Conservation (phyloP, 2,329 filamentous ascomycete genomes). For the Beauveria asiatica region DNA sequence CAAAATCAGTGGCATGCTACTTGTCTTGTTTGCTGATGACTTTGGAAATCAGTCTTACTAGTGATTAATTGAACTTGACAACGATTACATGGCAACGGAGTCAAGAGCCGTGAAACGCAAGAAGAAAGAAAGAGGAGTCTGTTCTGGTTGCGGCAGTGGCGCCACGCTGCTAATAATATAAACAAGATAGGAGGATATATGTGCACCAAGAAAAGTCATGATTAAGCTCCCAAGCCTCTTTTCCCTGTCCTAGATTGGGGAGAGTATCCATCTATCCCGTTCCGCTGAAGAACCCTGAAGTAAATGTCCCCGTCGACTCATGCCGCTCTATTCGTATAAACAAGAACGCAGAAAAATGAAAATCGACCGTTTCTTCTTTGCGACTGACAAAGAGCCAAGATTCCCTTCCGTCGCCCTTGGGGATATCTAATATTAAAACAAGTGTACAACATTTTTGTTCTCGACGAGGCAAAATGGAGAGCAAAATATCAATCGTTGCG, state of each 20-base stretch:
- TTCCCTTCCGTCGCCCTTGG: background rate
- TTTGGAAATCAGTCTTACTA: background rate
- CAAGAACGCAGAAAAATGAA: constrained; percentile 1
- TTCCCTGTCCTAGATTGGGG: background rate
- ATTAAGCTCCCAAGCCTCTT: background rate
- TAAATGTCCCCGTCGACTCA: background rate
- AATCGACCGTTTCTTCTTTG: background rate
- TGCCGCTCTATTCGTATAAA: constrained; percentile 12
- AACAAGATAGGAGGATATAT: background rate
- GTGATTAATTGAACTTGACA: background rate
- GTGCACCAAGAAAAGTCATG: background rate
- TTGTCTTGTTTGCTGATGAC: no score
- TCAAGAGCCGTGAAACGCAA: background rate
- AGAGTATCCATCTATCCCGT: background rate
- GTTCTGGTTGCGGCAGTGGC: background rate
- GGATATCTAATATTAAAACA: constrained; percentile 3
- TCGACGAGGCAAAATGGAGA: background rate
- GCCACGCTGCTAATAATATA: background rate
- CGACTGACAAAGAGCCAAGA: constrained; percentile 1
- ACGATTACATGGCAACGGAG: background rate
- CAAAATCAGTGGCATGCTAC: background rate
- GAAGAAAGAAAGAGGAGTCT: constrained; percentile 1
- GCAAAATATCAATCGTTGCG: background rate
- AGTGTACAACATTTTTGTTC: background rate
- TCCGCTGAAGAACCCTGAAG: background rate